Conservation (phyloP, 768 basidiomycete species). For the Chalciporus sphaerocephalus region DNA sequence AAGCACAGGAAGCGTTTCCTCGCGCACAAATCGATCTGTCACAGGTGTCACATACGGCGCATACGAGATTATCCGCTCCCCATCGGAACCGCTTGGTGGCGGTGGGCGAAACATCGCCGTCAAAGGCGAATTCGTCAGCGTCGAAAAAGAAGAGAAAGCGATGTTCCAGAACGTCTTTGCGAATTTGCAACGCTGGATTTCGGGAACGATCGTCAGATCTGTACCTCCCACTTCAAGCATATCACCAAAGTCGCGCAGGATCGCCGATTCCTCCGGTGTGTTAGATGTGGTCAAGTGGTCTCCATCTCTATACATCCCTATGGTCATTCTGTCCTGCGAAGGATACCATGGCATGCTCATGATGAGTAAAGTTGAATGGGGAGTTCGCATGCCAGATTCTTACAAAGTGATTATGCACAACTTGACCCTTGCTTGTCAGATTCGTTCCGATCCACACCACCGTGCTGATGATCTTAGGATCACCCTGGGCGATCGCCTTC, state of each 20-base stretch:
- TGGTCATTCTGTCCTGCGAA: conserved; percentile 37
- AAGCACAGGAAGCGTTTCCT: conserved; percentile 46
- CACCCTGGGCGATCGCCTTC: conserved; percentile 36
- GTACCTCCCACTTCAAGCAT: conserved; percentile 48
- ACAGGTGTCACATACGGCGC: conserved; percentile 37
- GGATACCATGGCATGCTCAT: neutral
- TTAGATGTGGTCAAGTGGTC: conserved; percentile 40
- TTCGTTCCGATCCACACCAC: conserved; percentile 55
- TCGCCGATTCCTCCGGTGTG: conserved; percentile 36
- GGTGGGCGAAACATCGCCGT: conserved; percentile 50
- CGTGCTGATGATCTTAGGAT: conserved; percentile 51
- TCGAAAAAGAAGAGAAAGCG: conserved; percentile 48
- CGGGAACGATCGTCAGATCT: conserved; percentile 43
- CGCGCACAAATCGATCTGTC: conserved; percentile 40
- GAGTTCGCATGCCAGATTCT: conserved; percentile 17
- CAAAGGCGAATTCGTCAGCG: conserved; percentile 46
- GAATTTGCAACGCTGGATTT: conserved; percentile 62
- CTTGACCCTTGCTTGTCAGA: conserved; percentile 41
- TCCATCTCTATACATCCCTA: conserved; percentile 53
- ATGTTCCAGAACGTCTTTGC: conserved; percentile 65
- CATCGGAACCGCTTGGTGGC: conserved; percentile 12
- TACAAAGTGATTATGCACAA: conserved; percentile 52
- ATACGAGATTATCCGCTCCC: conserved; percentile 31
- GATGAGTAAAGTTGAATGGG: neutral
- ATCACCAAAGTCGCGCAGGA: conserved; percentile 43